phyloP scores from a whole-genome alignment of 139 green algal species.

The Micromonas commoda region DNA sequence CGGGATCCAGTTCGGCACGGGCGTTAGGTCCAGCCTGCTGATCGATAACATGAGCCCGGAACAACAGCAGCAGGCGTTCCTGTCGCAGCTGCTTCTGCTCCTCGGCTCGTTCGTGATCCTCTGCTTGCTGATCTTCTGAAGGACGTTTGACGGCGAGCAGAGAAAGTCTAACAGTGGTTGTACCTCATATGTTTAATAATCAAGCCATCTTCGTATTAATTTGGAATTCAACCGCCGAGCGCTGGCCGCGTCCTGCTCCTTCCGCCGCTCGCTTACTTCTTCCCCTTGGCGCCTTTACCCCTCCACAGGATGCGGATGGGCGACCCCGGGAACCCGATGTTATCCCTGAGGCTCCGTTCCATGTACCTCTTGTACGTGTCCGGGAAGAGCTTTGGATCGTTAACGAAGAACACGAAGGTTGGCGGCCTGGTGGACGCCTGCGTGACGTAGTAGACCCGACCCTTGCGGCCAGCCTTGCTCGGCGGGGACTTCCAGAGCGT shows the following conservation, averaged over 20 bases:
- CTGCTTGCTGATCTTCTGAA: constrained; percentile 78
- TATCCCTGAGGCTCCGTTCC: constrained; percentile 73
- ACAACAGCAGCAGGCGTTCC: constrained; percentile 82
- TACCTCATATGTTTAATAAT: constrained; percentile 5
- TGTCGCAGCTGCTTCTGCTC: constrained; percentile 80
- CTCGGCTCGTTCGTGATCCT: constrained; percentile 91
- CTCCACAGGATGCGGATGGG: constrained; percentile 79
- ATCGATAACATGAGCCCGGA: constrained; percentile 58
- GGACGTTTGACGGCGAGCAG: too few species aligned
- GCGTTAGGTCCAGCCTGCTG: not conserved
- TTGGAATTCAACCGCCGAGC: not conserved
- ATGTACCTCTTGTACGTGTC: constrained; percentile 85
- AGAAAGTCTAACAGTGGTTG: too few species aligned
- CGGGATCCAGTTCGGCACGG: constrained; percentile 34
- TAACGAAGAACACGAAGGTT: constrained; percentile 96
- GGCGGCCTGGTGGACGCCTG: constrained; percentile 64
- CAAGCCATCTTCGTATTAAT: constrained; percentile 1
- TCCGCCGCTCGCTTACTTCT: too few species aligned
- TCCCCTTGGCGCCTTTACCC: constrained; percentile 36
- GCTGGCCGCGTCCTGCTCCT: too few species aligned
- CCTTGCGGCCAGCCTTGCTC: constrained; percentile 44
- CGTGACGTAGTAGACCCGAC: constrained; percentile 90
- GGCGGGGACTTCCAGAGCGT: constrained; percentile 39
- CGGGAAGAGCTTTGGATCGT: constrained; percentile 75
- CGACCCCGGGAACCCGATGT: constrained; percentile 74